A percentile compares a stretch with the other conserved stretches of the same genome.
These are phyloP conservation scores for Pestalotiopsis sp. DNA, from an alignment of 2,329 filamentous ascomycete genomes.

Conservation along the genomic window DNA sequence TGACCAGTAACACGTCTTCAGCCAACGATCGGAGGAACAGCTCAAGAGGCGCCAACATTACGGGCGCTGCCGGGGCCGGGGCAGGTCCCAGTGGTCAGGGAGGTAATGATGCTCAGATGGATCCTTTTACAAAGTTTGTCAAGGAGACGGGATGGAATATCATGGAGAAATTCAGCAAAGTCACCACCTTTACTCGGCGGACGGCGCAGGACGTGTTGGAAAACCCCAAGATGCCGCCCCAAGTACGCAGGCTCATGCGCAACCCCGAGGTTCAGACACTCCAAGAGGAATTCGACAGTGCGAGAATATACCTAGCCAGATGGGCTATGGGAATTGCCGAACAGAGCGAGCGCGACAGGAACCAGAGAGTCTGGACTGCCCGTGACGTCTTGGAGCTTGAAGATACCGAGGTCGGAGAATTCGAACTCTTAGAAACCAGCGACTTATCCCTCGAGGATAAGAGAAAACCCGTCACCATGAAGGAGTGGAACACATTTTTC, in stretches of 20 bases:
- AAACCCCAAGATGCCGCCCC: conserved; percentile 87
- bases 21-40: conserved; percentile 43
- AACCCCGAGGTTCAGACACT: conserved; percentile 94
- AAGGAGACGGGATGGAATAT: conserved; percentile 97
- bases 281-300: conserved; percentile 97
- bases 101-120: conserved; percentile 73
- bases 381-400: conserved; percentile 92
- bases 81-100: conserved; percentile 39
- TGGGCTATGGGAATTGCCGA: conserved; percentile 99
- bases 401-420: conserved; percentile 92
- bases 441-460: conserved; percentile 75
- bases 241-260: conserved; percentile 79
- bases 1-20: conserved; percentile 47
- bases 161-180: conserved; percentile 94
- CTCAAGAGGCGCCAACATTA: conserved; percentile 28
- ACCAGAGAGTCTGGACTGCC: conserved; percentile 89
- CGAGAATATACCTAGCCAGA: conserved; percentile 87
- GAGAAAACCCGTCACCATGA: conserved; percentile 73
- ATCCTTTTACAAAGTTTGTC: conserved; percentile 88
- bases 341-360: conserved; percentile 86
- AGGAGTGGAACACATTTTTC: conserved; percentile 93
- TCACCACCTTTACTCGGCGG: conserved; percentile 91
- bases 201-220: conserved; percentile 92
- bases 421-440: conserved; percentile 84
- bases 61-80: conserved; percentile 37